phyloP scores from a whole-genome alignment of 345 rosid species.

The Turritis glabra region DNA sequence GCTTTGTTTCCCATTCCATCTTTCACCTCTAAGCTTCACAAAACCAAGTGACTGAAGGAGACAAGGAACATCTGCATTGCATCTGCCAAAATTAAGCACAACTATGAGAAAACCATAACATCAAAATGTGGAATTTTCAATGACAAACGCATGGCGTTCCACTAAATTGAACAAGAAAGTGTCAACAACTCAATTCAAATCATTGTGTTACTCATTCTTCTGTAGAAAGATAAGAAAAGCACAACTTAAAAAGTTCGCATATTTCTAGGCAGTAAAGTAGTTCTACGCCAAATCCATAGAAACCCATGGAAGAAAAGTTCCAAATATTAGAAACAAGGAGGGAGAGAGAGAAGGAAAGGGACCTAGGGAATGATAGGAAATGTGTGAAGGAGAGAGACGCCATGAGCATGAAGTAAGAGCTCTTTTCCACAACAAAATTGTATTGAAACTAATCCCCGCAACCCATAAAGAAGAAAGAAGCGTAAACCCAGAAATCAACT shows the following conservation, averaged over 20 bases:
- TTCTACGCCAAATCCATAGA: background rate
- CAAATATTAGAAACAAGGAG: background rate
- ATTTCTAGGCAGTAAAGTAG: slow-evolving; percentile 3
- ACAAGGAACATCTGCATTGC: slow-evolving; percentile 45
- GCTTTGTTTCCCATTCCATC: slow-evolving; percentile 49
- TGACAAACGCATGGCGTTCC: background rate
- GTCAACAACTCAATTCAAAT: background rate
- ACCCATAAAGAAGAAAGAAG: slow-evolving; percentile 28
- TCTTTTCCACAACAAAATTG: background rate
- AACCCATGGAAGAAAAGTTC: background rate
- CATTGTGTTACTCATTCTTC: background rate
- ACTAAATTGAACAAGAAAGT: slow-evolving; percentile 11
- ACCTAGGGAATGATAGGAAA: slow-evolving; percentile 68
- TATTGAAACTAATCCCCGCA: slow-evolving; percentile 10
- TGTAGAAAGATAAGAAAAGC: slow-evolving; percentile 9
- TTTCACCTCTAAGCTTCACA: slow-evolving; percentile 46
- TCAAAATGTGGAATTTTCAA: too few relatives aligned
- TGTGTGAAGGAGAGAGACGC: slow-evolving; percentile 66
- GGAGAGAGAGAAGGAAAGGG: slow-evolving; percentile 28
- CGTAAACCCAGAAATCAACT: background rate
- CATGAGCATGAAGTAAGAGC: slow-evolving; percentile 48
- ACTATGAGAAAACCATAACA: slow-evolving; percentile 15
- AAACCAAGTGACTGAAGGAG: slow-evolving; percentile 40
- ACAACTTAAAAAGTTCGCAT: slow-evolving; percentile 1
- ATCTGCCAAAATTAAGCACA: slow-evolving; percentile 47